Conservation (phyloP, 192 early-diverging fungal genomes). For the Umbelopsis ramanniana region DNA sequence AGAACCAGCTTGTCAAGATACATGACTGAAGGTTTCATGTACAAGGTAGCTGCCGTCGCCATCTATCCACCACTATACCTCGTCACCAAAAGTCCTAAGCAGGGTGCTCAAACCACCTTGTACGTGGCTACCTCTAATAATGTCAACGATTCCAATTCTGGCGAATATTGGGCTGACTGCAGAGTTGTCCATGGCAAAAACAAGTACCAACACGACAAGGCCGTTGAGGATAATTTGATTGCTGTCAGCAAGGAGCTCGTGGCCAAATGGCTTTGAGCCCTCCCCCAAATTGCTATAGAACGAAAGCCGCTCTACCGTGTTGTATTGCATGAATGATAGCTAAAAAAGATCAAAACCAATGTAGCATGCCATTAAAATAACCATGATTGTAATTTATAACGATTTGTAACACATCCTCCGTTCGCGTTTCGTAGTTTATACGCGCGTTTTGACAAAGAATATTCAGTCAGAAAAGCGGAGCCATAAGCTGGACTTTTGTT, state of each 20-base stretch:
- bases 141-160: slow-evolving; percentile 9
- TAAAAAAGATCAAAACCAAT: no score
- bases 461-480: no score
- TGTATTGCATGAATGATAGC: no score
- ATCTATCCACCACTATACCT: background rate
- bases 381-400: no score
- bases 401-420: no score
- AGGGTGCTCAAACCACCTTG: slow-evolving; percentile 24
- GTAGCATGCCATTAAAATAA: no score
- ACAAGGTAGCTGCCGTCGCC: background rate
- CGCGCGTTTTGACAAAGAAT: no score
- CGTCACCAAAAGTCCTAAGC: slow-evolving; percentile 4
- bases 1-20: slow-evolving; percentile 2
- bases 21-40: background rate
- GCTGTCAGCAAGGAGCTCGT: slow-evolving; percentile 18
- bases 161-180: slow-evolving; percentile 23
- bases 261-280: background rate
- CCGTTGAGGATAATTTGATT: slow-evolving; percentile 12
- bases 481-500: no score
- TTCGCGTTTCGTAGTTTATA: no score
- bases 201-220: slow-evolving; percentile 15
- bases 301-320: no score
- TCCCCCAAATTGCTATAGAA: no score
- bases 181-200: background rate
- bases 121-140: slow-evolving; percentile 19